Evolutionary conservation across 1,284 basidiomycete genomes (phyloP).

Genomic region (Ceratobasidium sp.): DNA sequence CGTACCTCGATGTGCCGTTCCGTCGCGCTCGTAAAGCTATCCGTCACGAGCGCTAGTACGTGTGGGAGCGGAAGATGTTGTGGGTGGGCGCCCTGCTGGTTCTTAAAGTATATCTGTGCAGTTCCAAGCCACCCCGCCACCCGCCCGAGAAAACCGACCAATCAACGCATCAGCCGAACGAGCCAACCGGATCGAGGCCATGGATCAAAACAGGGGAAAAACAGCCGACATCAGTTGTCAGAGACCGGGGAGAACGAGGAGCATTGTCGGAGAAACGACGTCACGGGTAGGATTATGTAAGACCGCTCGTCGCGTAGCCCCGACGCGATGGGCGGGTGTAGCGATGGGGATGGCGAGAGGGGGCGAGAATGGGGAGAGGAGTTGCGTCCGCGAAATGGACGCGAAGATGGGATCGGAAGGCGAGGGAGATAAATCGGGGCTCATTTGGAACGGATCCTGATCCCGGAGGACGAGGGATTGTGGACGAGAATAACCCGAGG

Average conservation of each 20-base stretch:
- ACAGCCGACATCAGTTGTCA: slow-evolving; percentile 19
- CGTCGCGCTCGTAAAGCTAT: slow-evolving; percentile 91
- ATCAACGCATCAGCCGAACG: slow-evolving; percentile 9
- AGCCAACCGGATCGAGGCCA: background rate
- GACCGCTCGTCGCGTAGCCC: slow-evolving; percentile 4
- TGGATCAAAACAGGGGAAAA: slow-evolving; percentile 20
- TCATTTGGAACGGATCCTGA: slow-evolving; percentile 49
- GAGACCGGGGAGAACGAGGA: slow-evolving; percentile 2
- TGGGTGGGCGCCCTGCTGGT: slow-evolving; percentile 80
- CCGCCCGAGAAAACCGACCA: background rate
- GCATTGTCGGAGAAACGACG: slow-evolving; percentile 12
- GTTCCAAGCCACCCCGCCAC: slow-evolving; percentile 3
- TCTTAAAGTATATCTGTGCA: slow-evolving; percentile 91
- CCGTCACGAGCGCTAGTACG: slow-evolving; percentile 85
- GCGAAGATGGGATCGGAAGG: background rate
- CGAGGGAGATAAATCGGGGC: slow-evolving; percentile 57
- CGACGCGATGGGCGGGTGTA: slow-evolving; percentile 23
- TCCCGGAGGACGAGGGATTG: slow-evolving; percentile 45
- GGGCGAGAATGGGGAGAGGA: background rate
- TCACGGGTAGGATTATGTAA: slow-evolving; percentile 31
- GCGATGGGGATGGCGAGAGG: background rate
- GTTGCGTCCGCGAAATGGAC: background rate
- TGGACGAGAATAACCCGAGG: slow-evolving; percentile 20
- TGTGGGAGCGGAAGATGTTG: slow-evolving; percentile 78
- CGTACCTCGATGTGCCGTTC: slow-evolving; percentile 93